phyloP scores from a whole-genome alignment of 345 rosid genomes.

The Boechera divaricarpa region DNA sequence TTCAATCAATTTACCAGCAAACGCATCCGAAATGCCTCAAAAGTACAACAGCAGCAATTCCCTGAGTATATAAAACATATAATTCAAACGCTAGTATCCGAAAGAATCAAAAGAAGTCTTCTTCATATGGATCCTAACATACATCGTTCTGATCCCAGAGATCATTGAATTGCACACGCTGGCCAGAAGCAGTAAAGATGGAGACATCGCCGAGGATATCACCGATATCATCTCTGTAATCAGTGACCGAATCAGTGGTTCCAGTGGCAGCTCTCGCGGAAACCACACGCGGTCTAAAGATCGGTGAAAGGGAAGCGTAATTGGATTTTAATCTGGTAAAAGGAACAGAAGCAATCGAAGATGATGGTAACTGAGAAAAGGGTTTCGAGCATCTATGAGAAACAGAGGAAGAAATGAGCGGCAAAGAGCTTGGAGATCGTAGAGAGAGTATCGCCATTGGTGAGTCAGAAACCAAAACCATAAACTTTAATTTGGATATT shows the following conservation, averaged over 20 bases:
- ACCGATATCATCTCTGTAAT: conserved; percentile 44
- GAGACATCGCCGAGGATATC: conserved; percentile 65
- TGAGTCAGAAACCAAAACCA: background rate
- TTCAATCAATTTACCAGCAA: conserved; percentile 63
- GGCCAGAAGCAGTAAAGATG: conserved; percentile 68
- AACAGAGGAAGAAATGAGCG: conserved; percentile 22
- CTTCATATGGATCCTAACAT: background rate
- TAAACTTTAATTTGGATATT: background rate
- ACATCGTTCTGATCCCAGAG: conserved; percentile 93
- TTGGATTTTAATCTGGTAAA: conserved; percentile 15
- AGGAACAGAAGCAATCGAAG: conserved; percentile 18
- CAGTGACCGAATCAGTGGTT: conserved; percentile 27
- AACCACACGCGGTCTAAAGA: conserved; percentile 23
- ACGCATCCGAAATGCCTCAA: conserved; percentile 89
- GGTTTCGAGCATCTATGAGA: conserved; percentile 28
- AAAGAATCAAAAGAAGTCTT: background rate
- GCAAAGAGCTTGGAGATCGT: conserved; percentile 40
- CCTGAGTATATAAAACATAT: conserved; percentile 47
- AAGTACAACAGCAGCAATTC: conserved; percentile 82
- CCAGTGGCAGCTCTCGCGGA: conserved; percentile 52
- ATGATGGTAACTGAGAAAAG: background rate
- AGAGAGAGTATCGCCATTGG: conserved; percentile 43
- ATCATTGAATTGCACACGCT: conserved; percentile 66
- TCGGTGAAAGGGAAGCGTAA: background rate
- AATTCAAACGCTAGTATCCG: background rate